phyloP scores from a whole-genome alignment of 2,329 filamentous ascomycete species.

The Trichoderma gracile region DNA sequence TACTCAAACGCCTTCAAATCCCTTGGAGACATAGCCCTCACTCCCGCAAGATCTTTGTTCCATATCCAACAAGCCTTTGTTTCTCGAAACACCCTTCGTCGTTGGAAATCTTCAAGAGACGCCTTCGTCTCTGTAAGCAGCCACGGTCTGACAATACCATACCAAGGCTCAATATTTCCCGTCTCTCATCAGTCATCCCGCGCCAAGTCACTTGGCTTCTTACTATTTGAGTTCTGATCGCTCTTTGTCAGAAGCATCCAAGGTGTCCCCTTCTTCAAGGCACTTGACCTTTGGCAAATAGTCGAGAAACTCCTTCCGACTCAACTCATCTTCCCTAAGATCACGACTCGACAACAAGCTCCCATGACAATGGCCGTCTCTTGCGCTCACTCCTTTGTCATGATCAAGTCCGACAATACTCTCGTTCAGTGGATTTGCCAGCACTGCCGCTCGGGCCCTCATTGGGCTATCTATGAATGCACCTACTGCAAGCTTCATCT shows the following conservation, averaged over 20 bases:
- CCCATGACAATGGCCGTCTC: constrained; percentile 49
- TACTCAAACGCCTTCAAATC: not conserved
- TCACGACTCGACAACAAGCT: not conserved
- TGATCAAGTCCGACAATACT: constrained; percentile 67
- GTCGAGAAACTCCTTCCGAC: not conserved
- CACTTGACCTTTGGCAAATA: not conserved
- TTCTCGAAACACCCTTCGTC: not conserved
- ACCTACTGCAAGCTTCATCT: constrained; percentile 67
- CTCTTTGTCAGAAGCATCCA: not conserved
- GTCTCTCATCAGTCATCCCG: not conserved
- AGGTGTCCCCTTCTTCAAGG: not conserved
- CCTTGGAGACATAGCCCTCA: not conserved
- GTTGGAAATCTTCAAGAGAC: constrained; percentile 11
- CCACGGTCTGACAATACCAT: constrained; percentile 17
- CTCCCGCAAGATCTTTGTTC: not conserved
- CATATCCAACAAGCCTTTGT: not conserved
- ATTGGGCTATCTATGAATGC: constrained; percentile 70
- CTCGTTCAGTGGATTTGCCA: constrained; percentile 67
- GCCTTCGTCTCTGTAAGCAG: constrained; percentile 17
- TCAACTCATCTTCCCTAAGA: not conserved
- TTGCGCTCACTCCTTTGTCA: constrained; percentile 63
- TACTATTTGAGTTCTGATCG: not conserved
- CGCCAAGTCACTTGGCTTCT: not conserved
- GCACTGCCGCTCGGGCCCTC: constrained; percentile 63
- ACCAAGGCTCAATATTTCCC: not conserved